Evolutionary conservation across 1,284 basidiomycete species (phyloP).

Genomic region (Microbotryum silenes-acaulis): DNA sequence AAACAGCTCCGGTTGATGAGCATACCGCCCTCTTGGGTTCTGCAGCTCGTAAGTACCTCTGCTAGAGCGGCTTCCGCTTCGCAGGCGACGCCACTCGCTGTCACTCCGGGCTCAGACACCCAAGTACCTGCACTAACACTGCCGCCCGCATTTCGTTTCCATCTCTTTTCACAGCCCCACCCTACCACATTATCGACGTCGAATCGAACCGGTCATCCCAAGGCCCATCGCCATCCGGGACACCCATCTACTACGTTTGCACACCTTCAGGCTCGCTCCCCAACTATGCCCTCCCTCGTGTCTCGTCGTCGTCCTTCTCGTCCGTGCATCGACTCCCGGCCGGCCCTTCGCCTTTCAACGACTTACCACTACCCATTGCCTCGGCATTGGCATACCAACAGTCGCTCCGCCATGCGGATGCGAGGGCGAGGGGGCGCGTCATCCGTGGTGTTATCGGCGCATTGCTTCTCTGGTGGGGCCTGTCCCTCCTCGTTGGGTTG

Average conservation of each 20-base stretch:
- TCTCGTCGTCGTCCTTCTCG: not conserved
- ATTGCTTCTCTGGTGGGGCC: too few species aligned
- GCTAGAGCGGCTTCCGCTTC: not conserved
- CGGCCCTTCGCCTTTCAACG: slow-evolving; percentile 12
- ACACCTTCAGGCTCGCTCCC: not conserved
- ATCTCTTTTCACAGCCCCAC: slow-evolving; percentile 2
- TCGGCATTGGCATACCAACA: slow-evolving; percentile 3
- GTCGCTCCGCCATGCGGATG: slow-evolving; percentile 9
- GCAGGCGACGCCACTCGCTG: not conserved
- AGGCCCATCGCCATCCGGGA: not conserved
- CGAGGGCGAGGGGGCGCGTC: slow-evolving; percentile 10
- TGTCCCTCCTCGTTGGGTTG: too few species aligned
- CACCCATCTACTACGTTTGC: slow-evolving; percentile 1
- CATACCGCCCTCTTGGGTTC: too few species aligned
- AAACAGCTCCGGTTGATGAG: too few species aligned
- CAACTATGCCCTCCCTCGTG: not conserved
- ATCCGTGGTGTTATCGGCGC: too few species aligned
- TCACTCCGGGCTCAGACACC: not conserved
- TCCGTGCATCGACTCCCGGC: not conserved
- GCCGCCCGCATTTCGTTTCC: not conserved
- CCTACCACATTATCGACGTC: not conserved
- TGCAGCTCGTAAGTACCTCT: too few species aligned
- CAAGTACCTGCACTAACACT: not conserved
- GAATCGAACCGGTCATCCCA: too few species aligned
- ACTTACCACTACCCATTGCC: slow-evolving; percentile 3